Evolutionary conservation across 371 early-diverging fungal genomes (phyloP).

Genomic region (Mucor lusitanicus): DNA sequence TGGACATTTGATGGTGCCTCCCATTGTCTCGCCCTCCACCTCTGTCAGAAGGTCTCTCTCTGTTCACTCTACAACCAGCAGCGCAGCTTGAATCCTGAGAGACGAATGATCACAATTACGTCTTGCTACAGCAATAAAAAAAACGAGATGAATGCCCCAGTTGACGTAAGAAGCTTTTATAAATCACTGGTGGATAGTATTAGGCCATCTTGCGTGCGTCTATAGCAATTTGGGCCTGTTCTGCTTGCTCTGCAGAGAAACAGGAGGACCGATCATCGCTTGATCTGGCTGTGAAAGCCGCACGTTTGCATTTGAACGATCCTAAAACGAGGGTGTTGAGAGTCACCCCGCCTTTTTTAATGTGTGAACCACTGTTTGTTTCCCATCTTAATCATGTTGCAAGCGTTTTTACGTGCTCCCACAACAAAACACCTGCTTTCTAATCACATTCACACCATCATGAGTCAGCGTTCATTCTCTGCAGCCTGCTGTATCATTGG

Average conservation of each 20-base stretch:
- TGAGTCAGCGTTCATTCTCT: conserved; percentile 12
- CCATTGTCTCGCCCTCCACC: not conserved
- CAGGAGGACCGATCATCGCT: not conserved
- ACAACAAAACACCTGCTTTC: not conserved
- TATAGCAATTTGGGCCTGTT: not conserved
- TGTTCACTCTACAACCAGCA: not conserved
- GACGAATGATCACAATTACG: not conserved
- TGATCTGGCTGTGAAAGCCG: not conserved
- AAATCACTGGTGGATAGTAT: too few relatives aligned
- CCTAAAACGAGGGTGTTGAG: not conserved
- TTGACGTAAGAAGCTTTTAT: too few relatives aligned
- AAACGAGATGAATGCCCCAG: not conserved
- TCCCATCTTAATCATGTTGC: not conserved
- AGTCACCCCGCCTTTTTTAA: conserved; percentile 1
- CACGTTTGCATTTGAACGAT: not conserved
- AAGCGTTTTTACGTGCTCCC: not conserved
- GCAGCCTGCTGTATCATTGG: conserved; percentile 56
- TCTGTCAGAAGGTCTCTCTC: not conserved
- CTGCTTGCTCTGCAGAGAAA: not conserved
- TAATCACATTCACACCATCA: not conserved
- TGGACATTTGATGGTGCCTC: conserved; percentile 33
- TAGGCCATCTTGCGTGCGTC: too few relatives aligned
- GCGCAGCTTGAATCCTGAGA: not conserved
- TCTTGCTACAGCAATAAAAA: not conserved
- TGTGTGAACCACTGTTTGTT: not conserved